These are phyloP conservation scores for Vigna angularis DNA, from an alignment of 306 rosid species.

Conservation along the genomic window DNA sequence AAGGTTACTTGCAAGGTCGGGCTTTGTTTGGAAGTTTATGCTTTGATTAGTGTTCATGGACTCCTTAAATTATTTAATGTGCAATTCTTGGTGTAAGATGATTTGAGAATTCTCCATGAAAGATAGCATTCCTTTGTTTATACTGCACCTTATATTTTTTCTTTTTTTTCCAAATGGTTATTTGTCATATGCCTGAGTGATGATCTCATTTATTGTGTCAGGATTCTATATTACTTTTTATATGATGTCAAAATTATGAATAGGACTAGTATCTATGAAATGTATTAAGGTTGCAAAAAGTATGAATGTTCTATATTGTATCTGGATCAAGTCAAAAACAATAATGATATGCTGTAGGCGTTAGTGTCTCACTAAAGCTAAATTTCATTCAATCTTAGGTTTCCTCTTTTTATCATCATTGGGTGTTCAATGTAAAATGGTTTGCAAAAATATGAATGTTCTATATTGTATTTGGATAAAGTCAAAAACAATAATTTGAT, in stretches of 20 bases:
- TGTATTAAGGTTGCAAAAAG: conserved; percentile 27
- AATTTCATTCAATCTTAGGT: not conserved
- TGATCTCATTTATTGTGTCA: conserved; percentile 25
- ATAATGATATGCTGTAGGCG: not conserved
- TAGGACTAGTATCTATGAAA: conserved; percentile 27
- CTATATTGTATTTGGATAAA: conserved; percentile 4
- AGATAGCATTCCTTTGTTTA: conserved; percentile 26
- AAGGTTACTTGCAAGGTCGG: conserved; percentile 1
- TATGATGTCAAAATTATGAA: conserved; percentile 33
- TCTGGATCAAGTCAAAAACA: conserved; percentile 7
- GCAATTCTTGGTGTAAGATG: conserved; percentile 27
- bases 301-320: conserved; percentile 8
- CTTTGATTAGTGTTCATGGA: conserved; percentile 35
- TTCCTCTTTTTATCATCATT: not conserved
- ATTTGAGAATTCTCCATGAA: conserved; percentile 24
- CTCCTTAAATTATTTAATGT: conserved; percentile 28
- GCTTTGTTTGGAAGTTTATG: conserved; percentile 39
- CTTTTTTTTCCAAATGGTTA: not conserved
- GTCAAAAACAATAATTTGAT: conserved; percentile 20
- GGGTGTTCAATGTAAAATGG: not conserved
- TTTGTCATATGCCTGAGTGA: conserved; percentile 16
- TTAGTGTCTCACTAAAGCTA: not conserved
- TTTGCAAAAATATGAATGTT: conserved; percentile 13
- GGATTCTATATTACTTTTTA: conserved; percentile 32
- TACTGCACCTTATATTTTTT: not conserved